phyloP scores from a whole-genome alignment of 73 alveolate genomes.

The Durusdinium trenchii region DNA sequence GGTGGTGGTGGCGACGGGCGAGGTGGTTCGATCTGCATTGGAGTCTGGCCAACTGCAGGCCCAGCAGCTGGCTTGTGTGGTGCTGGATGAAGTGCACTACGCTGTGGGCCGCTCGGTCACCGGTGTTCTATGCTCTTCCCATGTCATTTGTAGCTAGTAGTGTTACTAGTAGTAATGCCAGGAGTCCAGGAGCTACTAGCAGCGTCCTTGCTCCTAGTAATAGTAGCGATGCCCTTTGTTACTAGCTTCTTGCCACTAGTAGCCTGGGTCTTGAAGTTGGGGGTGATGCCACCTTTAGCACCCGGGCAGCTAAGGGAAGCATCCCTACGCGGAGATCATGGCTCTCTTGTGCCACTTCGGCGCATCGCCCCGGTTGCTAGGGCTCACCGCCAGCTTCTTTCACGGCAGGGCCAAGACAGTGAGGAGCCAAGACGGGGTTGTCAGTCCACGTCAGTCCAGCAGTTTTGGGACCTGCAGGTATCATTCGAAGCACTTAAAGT shows the following conservation, averaged over 20 bases:
- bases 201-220: too few relatives aligned
- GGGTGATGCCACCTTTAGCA: not conserved
- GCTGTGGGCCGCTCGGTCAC: slow-evolving; percentile 44
- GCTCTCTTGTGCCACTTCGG: not conserved
- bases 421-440: not conserved
- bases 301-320: slow-evolving; percentile 9
- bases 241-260: not conserved
- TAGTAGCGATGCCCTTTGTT: too few relatives aligned
- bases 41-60: slow-evolving; percentile 52
- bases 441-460: not conserved
- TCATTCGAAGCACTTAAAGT: not conserved
- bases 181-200: too few relatives aligned
- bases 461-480: not conserved
- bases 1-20: slow-evolving; percentile 85
- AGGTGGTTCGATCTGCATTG: slow-evolving; percentile 66
- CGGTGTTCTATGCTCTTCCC: too few relatives aligned
- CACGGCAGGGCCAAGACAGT: slow-evolving; percentile 47
- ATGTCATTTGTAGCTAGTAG: too few relatives aligned
- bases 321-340: slow-evolving; percentile 78
- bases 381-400: slow-evolving; percentile 86
- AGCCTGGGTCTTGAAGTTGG: not conserved
- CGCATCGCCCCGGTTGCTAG: slow-evolving; percentile 38
- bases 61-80: slow-evolving; percentile 33
- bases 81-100: slow-evolving; percentile 77
- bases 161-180: too few relatives aligned